These are phyloP conservation scores for Lactarius hengduanensis DNA, from an alignment of 768 basidiomycete genomes.

Conservation along the genomic window DNA sequence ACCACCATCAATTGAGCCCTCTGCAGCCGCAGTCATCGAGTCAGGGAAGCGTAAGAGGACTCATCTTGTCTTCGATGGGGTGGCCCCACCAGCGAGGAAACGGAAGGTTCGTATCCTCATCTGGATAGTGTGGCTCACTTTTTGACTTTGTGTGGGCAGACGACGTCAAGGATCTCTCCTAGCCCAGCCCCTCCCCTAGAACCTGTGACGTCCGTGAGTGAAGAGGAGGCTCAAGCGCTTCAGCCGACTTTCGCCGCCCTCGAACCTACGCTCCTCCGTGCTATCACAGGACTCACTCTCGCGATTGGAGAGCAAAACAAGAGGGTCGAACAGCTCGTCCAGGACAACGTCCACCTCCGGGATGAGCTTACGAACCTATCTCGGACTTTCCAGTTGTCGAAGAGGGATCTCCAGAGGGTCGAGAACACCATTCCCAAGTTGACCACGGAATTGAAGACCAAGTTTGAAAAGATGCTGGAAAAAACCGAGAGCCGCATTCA, in stretches of 20 bases:
- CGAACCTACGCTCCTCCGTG: background rate
- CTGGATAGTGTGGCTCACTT: background rate
- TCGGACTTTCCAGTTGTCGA: constrained; percentile 8
- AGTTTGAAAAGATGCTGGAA: constrained; percentile 15
- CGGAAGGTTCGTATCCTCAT: constrained; percentile 13
- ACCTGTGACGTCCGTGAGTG: background rate
- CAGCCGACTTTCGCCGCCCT: background rate
- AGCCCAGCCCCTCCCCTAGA: background rate
- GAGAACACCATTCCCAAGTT: constrained; percentile 6
- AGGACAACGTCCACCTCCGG: constrained; percentile 8
- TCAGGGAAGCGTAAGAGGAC: constrained; percentile 19
- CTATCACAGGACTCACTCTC: background rate
- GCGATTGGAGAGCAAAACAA: constrained; percentile 9
- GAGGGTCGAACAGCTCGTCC: constrained; percentile 1
- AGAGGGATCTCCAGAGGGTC: constrained; percentile 22
- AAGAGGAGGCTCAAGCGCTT: background rate
- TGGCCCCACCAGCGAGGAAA: constrained; percentile 17
- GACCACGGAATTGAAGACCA: constrained; percentile 8
- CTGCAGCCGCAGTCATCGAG: background rate
- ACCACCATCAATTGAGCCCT: background rate
- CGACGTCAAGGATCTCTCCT: background rate
- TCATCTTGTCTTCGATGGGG: constrained; percentile 13
- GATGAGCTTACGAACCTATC: constrained; percentile 5
- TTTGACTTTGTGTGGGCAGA: background rate
- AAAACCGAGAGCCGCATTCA: constrained; percentile 12